phyloP scores from a whole-genome alignment of 2,329 filamentous ascomycete species.

The Beauveria varroae region DNA sequence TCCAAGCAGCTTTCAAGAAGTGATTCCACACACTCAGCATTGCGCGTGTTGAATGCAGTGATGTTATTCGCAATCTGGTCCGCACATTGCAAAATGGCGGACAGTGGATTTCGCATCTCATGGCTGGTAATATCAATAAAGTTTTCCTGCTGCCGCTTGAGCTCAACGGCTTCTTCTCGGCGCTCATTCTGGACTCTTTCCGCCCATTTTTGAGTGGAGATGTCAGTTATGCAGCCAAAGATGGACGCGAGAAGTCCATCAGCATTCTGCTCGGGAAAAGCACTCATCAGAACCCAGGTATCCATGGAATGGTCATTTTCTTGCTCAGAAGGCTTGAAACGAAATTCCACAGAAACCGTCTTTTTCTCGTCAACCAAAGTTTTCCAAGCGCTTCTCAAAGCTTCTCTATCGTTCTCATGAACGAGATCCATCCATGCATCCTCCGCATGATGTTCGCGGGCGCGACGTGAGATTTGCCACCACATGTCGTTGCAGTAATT shows the following conservation, averaged over 20 bases:
- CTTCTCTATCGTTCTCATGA: conserved; percentile 54
- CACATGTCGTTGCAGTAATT: conserved; percentile 78
- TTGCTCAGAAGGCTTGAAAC: conserved; percentile 63
- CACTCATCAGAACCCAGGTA: conserved; percentile 72
- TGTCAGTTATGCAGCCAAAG: conserved; percentile 77
- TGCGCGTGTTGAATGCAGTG: conserved; percentile 30
- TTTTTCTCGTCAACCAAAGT: conserved; percentile 53
- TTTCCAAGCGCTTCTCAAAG: conserved; percentile 54
- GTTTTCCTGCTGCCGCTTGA: conserved; percentile 65
- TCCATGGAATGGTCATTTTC: conserved; percentile 54
- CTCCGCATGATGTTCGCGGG: conserved; percentile 48
- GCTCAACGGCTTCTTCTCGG: conserved; percentile 72
- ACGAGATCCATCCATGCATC: conserved; percentile 68
- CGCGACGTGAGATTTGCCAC: conserved; percentile 63
- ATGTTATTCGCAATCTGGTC: conserved; percentile 59
- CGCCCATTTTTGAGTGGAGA: conserved; percentile 77
- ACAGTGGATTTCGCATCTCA: conserved; percentile 70
- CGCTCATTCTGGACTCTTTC: conserved; percentile 72
- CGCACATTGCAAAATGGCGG: conserved; percentile 66
- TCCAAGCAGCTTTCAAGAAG: conserved; percentile 55
- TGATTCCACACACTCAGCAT: conserved; percentile 37
- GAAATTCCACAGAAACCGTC: conserved; percentile 63
- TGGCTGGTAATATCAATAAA: conserved; percentile 70
- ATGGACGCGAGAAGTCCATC: conserved; percentile 63
- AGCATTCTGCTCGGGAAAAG: conserved; percentile 62